Evolutionary conservation across 441 rosid species (phyloP).

Genomic region (Metrosideros polymorpha): DNA sequence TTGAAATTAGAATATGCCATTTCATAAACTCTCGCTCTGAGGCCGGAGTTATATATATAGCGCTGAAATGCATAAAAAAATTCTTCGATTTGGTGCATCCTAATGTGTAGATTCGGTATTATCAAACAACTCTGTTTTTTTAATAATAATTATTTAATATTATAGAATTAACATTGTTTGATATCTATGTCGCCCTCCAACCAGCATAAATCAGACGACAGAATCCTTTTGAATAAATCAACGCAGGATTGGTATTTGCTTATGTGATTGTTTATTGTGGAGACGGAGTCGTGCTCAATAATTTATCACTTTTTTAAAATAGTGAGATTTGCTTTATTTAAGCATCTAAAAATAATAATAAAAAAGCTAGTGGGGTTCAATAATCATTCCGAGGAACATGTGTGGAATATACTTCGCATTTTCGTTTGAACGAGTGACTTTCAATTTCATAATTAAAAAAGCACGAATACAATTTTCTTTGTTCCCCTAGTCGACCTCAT

Average conservation of each 20-base stretch:
- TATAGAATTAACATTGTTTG: not conserved
- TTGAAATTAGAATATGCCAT: not conserved
- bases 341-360: not conserved
- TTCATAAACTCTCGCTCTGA: not conserved
- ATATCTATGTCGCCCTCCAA: not conserved
- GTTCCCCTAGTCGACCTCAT: not conserved
- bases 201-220: not conserved
- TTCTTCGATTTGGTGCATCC: not conserved
- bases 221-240: not conserved
- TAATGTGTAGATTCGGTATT: not conserved
- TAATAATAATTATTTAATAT: not conserved
- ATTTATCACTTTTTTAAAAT: not conserved
- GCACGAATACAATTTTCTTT: not conserved
- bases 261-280: not conserved
- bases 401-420: not conserved
- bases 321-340: not conserved
- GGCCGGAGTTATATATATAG: not conserved
- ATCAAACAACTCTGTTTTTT: not conserved
- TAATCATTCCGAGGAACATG: not conserved
- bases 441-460: not conserved
- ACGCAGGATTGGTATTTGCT: not conserved
- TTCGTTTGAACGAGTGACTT: not conserved
- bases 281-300: not conserved
- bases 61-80: not conserved
- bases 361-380: not conserved